Evolutionary conservation across 2,329 filamentous ascomycete species (phyloP).

Genomic region (Dactylonectria estremocensis): DNA sequence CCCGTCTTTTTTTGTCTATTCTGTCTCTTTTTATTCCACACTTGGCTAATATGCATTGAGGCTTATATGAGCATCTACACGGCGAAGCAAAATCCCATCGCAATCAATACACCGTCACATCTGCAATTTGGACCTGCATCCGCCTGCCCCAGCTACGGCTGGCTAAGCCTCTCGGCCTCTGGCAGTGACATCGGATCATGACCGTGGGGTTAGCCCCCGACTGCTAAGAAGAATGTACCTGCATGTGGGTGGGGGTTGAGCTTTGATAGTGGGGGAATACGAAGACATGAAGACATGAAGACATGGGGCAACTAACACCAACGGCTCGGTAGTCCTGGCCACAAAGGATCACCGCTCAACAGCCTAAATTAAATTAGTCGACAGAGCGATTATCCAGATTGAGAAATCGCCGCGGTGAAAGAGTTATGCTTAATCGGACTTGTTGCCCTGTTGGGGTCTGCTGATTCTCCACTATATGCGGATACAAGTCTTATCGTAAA

Average conservation of each 20-base stretch:
- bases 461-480: too few species aligned
- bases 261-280: too few species aligned
- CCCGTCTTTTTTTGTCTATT: too few species aligned
- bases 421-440: too few species aligned
- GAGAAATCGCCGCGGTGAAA: too few species aligned
- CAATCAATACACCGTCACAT: not conserved
- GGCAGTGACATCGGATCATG: not conserved
- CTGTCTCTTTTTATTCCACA: not conserved
- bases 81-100: not conserved
- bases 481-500: too few species aligned
- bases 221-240: not conserved
- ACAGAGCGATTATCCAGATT: too few species aligned
- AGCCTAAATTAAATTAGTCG: too few species aligned
- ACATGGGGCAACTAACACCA: not conserved
- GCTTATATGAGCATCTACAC: not conserved
- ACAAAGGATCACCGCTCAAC: not conserved
- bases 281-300: too few species aligned
- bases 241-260: not conserved
- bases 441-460: not conserved
- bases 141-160: not conserved
- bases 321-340: not conserved
- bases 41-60: not conserved
- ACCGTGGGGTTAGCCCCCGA: not conserved
- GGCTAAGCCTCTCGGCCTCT: not conserved
- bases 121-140: not conserved